Percentiles rank a stretch among this genome's conserved stretches.
These are phyloP conservation scores for Apiotrichum sp. DNA, from an alignment of 1,284 basidiomycete species.

Conservation along the genomic window DNA sequence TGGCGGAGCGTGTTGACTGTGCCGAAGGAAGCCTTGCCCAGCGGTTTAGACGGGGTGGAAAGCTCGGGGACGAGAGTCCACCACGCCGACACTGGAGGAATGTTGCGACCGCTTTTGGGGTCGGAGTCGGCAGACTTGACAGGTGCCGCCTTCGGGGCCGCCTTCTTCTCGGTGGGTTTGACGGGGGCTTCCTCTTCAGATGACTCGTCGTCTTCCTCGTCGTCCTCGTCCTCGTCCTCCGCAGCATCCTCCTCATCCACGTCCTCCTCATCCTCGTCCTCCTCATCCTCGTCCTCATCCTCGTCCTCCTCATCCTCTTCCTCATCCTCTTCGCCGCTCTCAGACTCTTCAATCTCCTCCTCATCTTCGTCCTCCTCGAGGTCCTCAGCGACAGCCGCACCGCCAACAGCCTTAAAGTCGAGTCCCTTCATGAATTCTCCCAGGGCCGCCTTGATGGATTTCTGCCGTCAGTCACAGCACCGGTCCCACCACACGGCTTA, in stretches of 20 bases:
- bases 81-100: slow-evolving; percentile 32
- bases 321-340: slow-evolving; percentile 35
- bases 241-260: slow-evolving; percentile 39
- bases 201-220: slow-evolving; percentile 29
- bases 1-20: slow-evolving; percentile 30
- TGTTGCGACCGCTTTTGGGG: slow-evolving; percentile 28
- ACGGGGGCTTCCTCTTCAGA: slow-evolving; percentile 14
- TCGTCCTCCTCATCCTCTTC: slow-evolving; percentile 35
- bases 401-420: slow-evolving; percentile 45
- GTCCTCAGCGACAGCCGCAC: slow-evolving; percentile 27
- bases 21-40: slow-evolving; percentile 15
- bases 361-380: slow-evolving; percentile 22
- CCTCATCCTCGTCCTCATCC: slow-evolving; percentile 20
- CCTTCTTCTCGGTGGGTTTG: slow-evolving; percentile 27
- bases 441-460: slow-evolving; percentile 54
- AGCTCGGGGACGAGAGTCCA: slow-evolving; percentile 29
- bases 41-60: slow-evolving; percentile 20
- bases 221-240: slow-evolving; percentile 37
- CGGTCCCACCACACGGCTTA: not conserved
- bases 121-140: slow-evolving; percentile 21
- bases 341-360: slow-evolving; percentile 28
- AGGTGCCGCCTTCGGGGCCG: slow-evolving; percentile 31
- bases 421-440: slow-evolving; percentile 58
- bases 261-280: slow-evolving; percentile 23
- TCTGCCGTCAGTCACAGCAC: slow-evolving; percentile 32